Percentiles rank a stretch among this genome's conserved stretches.
Evolutionary conservation across 768 basidiomycete genomes (phyloP).

Genomic region (Naematelia encephala): DNA sequence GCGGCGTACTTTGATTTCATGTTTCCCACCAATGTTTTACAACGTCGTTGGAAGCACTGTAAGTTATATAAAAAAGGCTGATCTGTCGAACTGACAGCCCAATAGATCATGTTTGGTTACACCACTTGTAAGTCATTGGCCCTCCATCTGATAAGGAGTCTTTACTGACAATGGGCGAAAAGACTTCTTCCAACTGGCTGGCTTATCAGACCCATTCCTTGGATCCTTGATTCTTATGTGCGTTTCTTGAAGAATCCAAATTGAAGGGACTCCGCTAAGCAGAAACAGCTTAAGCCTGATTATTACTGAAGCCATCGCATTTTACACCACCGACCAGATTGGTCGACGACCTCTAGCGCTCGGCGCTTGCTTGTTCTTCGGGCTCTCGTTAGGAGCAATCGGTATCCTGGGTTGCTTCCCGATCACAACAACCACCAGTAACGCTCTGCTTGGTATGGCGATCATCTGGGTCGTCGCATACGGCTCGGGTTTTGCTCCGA

Average conservation of each 20-base stretch:
- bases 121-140: not conserved
- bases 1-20: conserved; percentile 13
- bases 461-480: conserved; percentile 12
- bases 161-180: conserved; percentile 3
- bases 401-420: conserved; percentile 1
- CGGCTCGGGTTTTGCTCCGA: conserved; percentile 9
- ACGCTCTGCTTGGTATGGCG: conserved; percentile 9
- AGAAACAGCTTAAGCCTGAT: too few species aligned
- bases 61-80: too few species aligned
- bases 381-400: not conserved
- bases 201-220: conserved; percentile 19
- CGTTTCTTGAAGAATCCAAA: too few species aligned
- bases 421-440: not conserved
- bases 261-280: too few species aligned
- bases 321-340: conserved; percentile 16
- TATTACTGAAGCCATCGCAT: too few species aligned
- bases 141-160: conserved; percentile 3
- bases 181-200: conserved; percentile 22
- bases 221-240: conserved; percentile 15
- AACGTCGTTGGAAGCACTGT: too few species aligned
- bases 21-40: conserved; percentile 2
- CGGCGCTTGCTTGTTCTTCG: not conserved
- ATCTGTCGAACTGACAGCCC: too few species aligned
- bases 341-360: conserved; percentile 14
- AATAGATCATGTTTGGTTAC: not conserved